Evolutionary conservation across 2,329 filamentous ascomycete species (phyloP).

Genomic region (Diaporthe vaccinii): DNA sequence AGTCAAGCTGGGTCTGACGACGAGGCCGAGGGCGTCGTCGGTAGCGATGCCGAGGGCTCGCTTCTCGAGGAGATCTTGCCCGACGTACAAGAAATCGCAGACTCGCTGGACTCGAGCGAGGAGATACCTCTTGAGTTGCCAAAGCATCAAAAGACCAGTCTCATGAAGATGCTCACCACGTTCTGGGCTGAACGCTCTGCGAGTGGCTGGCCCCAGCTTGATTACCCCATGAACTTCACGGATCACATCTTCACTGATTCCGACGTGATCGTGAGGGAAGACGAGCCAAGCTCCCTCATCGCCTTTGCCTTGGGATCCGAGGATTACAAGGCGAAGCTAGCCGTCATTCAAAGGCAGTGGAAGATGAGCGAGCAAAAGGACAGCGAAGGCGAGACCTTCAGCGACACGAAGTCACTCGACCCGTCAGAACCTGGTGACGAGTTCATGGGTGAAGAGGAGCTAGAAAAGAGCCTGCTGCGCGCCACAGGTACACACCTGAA

Average conservation of each 20-base stretch:
- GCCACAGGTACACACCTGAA: conserved; percentile 93
- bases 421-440: conserved; percentile 54
- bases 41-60: conserved; percentile 80
- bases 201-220: conserved; percentile 91
- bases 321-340: conserved; percentile 87
- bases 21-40: conserved; percentile 64
- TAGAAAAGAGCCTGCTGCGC: conserved; percentile 88
- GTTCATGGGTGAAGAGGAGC: conserved; percentile 73
- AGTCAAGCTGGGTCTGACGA: conserved; percentile 76
- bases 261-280: conserved; percentile 96
- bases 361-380: conserved; percentile 57
- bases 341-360: conserved; percentile 71
- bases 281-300: conserved; percentile 96
- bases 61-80: conserved; percentile 77
- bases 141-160: conserved; percentile 91
- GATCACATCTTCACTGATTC: conserved; percentile 98
- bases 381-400: conserved; percentile 48
- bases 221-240: conserved; percentile 88
- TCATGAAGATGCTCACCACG: conserved; percentile 95
- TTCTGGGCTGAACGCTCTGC: conserved; percentile 99
- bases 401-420: conserved; percentile 49
- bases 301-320: conserved; percentile 90
- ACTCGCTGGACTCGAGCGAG: conserved; percentile 71
- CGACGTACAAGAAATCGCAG: conserved; percentile 72
- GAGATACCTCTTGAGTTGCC: conserved; percentile 81